Base-by-base conservation (phyloP, 148 eudicot species). In the Spergularia bocconei region DNA sequence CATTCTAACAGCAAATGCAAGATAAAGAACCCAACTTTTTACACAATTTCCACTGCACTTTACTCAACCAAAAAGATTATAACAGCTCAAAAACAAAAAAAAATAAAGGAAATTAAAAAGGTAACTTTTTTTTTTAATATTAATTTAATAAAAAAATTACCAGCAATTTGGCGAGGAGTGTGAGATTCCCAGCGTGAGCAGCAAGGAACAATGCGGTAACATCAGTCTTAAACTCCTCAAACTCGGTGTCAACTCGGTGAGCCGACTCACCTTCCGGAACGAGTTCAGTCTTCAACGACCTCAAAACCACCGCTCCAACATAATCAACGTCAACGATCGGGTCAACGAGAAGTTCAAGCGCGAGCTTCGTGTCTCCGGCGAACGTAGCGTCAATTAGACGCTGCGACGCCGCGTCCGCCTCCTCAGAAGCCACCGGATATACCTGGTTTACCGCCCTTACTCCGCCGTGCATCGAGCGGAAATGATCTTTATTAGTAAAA, bases 171-270 rank as follows among this genome's bases (percentile, higher is more conserved):
- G 70, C 82, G 44, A 91, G 84, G 62, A 91, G 84, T 13, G 72
- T 57, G 11, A 81, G 41, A 70, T 88, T 87, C 54, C 92, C 96
- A 15, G 82, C 77, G 74, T 84, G 88, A 74, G 96, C 85, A 75
- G 92, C 96, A 50, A 88, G 82, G 70, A 91, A 91, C 71, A 91
- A 75, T 6, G 92, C 86, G 2, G 90, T 85, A 29, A 88, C 91
- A 56, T 91, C 91, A 4, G 92, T 87, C 74, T 75, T 84, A 65
- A 88, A 88, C 92, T 88, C 96, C 47, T 91, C 90, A 23, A 81
- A 82, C 82, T 88, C 92, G 20, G 78, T 33, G 0, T 69, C 77
- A 63, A 88, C 92, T 64, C 83, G 77, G 59, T 66, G 84, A 36
- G 89, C 60, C 36, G 72, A 73, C 82, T 91, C 91, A 17, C 86